Evolutionary conservation across 495 filamentous ascomycete genomes (phyloP).

Genomic region (Podospora comata): DNA sequence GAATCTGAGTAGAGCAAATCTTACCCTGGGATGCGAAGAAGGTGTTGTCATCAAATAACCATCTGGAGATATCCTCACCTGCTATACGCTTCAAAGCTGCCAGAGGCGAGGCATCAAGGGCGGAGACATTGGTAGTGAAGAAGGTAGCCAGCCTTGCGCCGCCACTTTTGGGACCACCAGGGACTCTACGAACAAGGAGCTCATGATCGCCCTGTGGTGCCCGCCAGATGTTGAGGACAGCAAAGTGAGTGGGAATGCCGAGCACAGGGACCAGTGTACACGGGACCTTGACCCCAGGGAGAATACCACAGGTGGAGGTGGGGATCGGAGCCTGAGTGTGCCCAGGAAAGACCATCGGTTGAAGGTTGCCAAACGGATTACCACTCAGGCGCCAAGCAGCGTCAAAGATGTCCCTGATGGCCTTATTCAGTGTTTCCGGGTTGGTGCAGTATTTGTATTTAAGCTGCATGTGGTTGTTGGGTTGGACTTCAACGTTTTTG

Average conservation of each 20-base stretch:
- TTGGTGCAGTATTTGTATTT: neutral
- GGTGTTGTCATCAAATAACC: neutral
- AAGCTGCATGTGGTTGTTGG: neutral
- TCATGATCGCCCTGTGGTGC: neutral
- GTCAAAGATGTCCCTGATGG: neutral
- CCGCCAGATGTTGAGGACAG: neutral
- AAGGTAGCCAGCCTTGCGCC: neutral
- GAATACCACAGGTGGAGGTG: neutral
- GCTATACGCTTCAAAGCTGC: neutral
- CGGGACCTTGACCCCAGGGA: neutral
- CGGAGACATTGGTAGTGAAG: neutral
- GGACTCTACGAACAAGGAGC: neutral
- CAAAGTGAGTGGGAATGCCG: neutral
- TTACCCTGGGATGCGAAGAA: neutral
- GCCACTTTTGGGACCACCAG: neutral
- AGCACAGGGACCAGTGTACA: neutral
- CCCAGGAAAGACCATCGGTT: neutral
- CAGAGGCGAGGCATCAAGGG: neutral
- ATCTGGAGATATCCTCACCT: neutral
- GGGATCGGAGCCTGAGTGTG: neutral
- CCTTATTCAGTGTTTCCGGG: neutral
- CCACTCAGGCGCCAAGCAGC: neutral
- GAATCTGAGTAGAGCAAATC: neutral
- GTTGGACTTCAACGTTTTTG: neutral
- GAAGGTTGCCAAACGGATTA: neutral